phyloP scores from a whole-genome alignment of 176 grass and related monocot species.

The Alloteropsis semialata region DNA sequence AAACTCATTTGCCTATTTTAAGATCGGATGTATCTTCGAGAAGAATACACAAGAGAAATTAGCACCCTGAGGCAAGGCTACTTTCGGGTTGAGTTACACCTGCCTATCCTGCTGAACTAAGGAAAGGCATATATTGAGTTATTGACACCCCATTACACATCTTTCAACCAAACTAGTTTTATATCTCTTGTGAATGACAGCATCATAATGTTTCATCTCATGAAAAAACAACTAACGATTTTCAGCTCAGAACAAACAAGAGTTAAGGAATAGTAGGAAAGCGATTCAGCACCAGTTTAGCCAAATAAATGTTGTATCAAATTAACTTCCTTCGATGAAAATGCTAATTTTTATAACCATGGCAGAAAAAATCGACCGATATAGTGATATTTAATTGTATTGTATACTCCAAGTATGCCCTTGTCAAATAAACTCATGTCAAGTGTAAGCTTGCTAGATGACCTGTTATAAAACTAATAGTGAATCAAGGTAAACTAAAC shows the following conservation, averaged over 20 bases:
- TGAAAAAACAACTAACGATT: not conserved
- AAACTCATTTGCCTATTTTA: too few relatives aligned
- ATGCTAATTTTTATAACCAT: not conserved
- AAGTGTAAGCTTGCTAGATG: not conserved
- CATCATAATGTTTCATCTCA: not conserved
- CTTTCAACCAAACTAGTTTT: too few relatives aligned
- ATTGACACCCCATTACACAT: too few relatives aligned
- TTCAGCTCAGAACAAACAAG: not conserved
- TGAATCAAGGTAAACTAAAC: not conserved
- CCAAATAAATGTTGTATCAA: not conserved
- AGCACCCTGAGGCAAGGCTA: too few relatives aligned
- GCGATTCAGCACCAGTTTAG: not conserved
- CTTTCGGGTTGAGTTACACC: too few relatives aligned
- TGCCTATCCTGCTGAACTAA: too few relatives aligned
- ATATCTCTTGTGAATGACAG: not conserved
- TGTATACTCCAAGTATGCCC: not conserved
- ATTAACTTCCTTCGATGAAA: not conserved
- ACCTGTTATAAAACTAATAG: too few relatives aligned
- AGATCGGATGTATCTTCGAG: too few relatives aligned
- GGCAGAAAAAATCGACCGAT: not conserved
- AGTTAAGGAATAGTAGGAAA: not conserved
- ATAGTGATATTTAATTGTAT: not conserved
- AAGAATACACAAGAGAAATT: too few relatives aligned
- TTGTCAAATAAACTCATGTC: not conserved
- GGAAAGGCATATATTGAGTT: too few relatives aligned